phyloP scores from a whole-genome alignment of 1,284 basidiomycete genomes.

The Peniophora sp. region DNA sequence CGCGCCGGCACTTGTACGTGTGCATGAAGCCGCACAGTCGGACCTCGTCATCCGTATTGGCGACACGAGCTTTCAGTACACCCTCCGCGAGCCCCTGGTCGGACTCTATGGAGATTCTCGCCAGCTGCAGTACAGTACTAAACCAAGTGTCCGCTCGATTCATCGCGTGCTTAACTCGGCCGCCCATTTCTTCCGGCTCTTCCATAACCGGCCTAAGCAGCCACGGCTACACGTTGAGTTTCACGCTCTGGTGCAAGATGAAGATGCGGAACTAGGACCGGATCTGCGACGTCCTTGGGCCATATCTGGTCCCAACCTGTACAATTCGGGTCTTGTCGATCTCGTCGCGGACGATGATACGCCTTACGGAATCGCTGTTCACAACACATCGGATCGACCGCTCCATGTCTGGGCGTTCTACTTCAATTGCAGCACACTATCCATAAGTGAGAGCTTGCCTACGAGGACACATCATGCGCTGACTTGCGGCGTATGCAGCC shows the following conservation, averaged over 20 bases:
- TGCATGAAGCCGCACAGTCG: neutral
- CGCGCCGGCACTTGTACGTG: neutral
- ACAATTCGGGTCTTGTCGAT: neutral
- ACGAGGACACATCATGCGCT: neutral
- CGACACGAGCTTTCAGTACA: neutral
- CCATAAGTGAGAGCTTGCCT: neutral
- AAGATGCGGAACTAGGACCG: neutral
- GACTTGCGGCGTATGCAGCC: neutral
- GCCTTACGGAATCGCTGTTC: neutral
- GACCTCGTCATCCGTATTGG: neutral
- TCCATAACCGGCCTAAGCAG: neutral
- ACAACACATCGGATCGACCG: neutral
- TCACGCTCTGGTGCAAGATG: neutral
- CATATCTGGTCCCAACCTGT: neutral
- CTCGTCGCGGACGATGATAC: neutral
- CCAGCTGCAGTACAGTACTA: neutral
- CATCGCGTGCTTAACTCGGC: neutral
- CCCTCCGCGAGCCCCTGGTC: neutral
- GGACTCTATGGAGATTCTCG: neutral
- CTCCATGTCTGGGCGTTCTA: neutral
- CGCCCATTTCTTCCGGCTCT: constrained; percentile 1
- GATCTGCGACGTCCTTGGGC: neutral
- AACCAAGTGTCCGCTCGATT: neutral
- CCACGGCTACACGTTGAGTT: neutral
- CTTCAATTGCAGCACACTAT: neutral